Conservation (phyloP, 2,329 filamentous ascomycete genomes). For the Claviceps lovelessii region DNA sequence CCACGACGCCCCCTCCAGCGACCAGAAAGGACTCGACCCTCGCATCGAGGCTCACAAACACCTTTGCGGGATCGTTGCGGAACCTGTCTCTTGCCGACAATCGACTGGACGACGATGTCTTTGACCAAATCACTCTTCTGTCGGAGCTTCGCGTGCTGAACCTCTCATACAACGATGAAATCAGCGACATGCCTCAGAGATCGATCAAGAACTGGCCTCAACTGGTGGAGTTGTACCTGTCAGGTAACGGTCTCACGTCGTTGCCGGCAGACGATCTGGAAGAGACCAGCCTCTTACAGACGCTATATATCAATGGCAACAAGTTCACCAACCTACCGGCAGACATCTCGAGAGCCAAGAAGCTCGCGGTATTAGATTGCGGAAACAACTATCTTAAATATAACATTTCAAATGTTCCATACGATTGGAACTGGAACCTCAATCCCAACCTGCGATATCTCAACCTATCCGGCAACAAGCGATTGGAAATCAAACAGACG, state of each 20-base stretch:
- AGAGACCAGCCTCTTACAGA: slow-evolving; percentile 72
- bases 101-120: slow-evolving; percentile 83
- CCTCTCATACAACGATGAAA: slow-evolving; percentile 74
- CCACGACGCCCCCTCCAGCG: slow-evolving; percentile 35
- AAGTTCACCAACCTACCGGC: slow-evolving; percentile 94
- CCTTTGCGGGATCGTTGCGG: slow-evolving; percentile 73
- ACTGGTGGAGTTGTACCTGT: slow-evolving; percentile 82
- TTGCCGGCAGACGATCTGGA: slow-evolving; percentile 89
- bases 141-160: slow-evolving; percentile 80
- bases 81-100: slow-evolving; percentile 89
- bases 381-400: slow-evolving; percentile 94
- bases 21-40: slow-evolving; percentile 78
- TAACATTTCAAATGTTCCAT: slow-evolving; percentile 97
- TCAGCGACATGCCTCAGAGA: slow-evolving; percentile 81
- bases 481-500: slow-evolving; percentile 72
- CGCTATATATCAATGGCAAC: slow-evolving; percentile 92
- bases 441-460: slow-evolving; percentile 90
- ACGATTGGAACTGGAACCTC: slow-evolving; percentile 99
- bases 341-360: slow-evolving; percentile 86
- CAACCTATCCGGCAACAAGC: slow-evolving; percentile 92
- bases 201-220: slow-evolving; percentile 83
- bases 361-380: slow-evolving; percentile 81
- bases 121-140: slow-evolving; percentile 75
- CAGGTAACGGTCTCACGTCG: slow-evolving; percentile 84
- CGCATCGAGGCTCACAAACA: slow-evolving; percentile 64